Base-by-base conservation (phyloP, 225 moss, liverwort and hornwort species). In the Physcomitrellopsis africana region DNA sequence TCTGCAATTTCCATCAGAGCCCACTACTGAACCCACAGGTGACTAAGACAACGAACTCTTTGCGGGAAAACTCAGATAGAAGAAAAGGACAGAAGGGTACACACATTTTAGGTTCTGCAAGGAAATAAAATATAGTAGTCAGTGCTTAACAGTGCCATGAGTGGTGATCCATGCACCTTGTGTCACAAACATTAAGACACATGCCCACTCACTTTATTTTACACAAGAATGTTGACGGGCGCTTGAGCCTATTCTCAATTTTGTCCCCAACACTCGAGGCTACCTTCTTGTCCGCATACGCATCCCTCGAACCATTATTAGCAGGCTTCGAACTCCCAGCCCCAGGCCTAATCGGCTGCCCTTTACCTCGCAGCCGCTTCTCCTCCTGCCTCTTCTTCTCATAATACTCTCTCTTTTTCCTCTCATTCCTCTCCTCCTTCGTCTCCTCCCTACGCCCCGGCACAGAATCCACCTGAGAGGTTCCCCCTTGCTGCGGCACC, bases 151-250 rank as follows among this genome's bases (percentile, higher is more conserved):
- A 18, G 16, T 63, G 14, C 68, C 44, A 11, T 1, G 19, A 52
- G 15, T 59, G 45, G 10, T 1, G 48, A 69, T 42, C 17, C 18
- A 63, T 11, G 32, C 32, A 43, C 19, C 13, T 18, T 41, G 2
- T 42, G 2, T 16, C 24, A 4, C 37, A 11, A 68, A 6, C 15
- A 16, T 10, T 10, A 65, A 1, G 26, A 13, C 22, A 23, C 26
- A 49, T 8, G 32, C 32, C 32, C 32, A 60, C 81, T 74, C 81
- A 99, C 99, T 95, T 95, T 82, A 99, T 93, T 90, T 99, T 99
- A 89, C 99, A 99, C 81, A 99, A 86, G 81, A 99, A 99, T 72
- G 99, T 99, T 10, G 99, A 99, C 61, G 99, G 90, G 76, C 99
- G 85, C 84, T 95, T 99, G 70, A 99, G 86, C 41, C 99, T 82